These are phyloP conservation scores for Scytalidium sp. DNA, from an alignment of 2,329 filamentous ascomycete species.

Conservation along the genomic window DNA sequence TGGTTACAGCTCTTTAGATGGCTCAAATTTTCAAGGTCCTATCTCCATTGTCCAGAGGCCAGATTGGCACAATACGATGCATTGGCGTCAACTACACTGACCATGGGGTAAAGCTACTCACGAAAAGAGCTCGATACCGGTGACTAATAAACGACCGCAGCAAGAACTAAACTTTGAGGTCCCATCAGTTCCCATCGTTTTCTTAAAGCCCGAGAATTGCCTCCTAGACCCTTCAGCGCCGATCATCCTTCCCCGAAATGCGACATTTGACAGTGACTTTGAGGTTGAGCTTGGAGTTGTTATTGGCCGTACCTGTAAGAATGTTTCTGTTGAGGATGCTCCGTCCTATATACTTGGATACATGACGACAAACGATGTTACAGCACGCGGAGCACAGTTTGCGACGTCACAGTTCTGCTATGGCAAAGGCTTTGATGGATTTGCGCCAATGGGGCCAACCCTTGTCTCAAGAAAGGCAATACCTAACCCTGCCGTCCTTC, in stretches of 20 bases:
- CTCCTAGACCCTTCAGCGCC: constrained; percentile 52
- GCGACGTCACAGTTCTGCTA: constrained; percentile 54
- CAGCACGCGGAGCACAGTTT: constrained; percentile 54
- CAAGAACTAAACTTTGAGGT: constrained; percentile 50
- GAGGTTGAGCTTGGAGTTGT: constrained; percentile 12
- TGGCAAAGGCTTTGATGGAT: constrained; percentile 57
- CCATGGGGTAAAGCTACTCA: constrained; percentile 18
- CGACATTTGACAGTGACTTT: constrained; percentile 45
- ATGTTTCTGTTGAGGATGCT: constrained; percentile 54
- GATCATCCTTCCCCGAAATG: constrained; percentile 49
- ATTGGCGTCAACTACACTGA: constrained; percentile 51
- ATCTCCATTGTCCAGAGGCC: constrained; percentile 44
- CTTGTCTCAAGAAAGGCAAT: constrained; percentile 40
- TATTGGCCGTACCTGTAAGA: constrained; percentile 30
- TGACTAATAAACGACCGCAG: constrained; percentile 36
- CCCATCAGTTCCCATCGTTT: constrained; percentile 53
- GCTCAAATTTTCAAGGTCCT: constrained; percentile 33
- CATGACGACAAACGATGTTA: constrained; percentile 61
- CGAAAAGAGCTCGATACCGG: not conserved
- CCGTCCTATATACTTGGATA: constrained; percentile 62
- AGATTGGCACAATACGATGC: constrained; percentile 56
- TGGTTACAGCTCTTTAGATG: no score
- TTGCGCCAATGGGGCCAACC: constrained; percentile 50
- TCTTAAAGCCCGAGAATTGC: constrained; percentile 54
- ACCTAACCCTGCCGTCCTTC: constrained; percentile 34